Percentiles rank a stretch among this genome's conserved stretches.
phyloP scores from a whole-genome alignment of 345 rosid genomes.

The Streptanthus diversifolius region DNA sequence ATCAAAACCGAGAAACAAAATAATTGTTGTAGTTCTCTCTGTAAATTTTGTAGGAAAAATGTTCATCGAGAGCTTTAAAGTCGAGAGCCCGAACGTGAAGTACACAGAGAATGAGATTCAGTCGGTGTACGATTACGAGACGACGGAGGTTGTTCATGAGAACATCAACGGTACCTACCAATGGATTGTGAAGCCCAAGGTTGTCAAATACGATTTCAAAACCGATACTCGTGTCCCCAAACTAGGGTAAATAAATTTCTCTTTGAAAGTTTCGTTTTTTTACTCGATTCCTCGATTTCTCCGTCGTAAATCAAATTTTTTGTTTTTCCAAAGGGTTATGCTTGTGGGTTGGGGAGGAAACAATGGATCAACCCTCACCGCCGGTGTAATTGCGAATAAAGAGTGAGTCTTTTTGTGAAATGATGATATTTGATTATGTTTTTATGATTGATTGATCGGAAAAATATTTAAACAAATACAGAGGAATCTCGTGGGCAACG shows the following conservation, averaged over 20 bases:
- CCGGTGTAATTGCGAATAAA: conserved; percentile 80
- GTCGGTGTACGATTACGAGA: conserved; percentile 79
- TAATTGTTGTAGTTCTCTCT: not conserved
- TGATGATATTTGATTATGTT: conserved; percentile 46
- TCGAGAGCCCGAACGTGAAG: conserved; percentile 79
- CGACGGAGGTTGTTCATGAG: conserved; percentile 93
- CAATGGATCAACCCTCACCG: conserved; percentile 91
- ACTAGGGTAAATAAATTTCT: conserved; percentile 47
- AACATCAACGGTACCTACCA: conserved; percentile 71
- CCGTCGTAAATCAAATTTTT: not conserved
- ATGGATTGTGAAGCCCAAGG: conserved; percentile 87
- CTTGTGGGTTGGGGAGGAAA: conserved; percentile 99
- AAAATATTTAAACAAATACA: conserved; percentile 18
- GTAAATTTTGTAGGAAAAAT: conserved; percentile 24
- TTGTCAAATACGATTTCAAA: conserved; percentile 86
- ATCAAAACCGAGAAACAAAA: conserved; percentile 3
- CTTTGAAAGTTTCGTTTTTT: not conserved
- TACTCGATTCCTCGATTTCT: not conserved
- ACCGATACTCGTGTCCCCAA: conserved; percentile 78
- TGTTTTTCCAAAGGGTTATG: conserved; percentile 60
- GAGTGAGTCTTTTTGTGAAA: conserved; percentile 53
- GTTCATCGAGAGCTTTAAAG: conserved; percentile 87
- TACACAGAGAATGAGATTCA: conserved; percentile 77
- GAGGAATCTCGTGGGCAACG: conserved; percentile 99
- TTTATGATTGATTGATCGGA: conserved; percentile 43